These are phyloP conservation scores for Xylariaceae sp. DNA, from an alignment of 2,329 filamentous ascomycete species.

Conservation along the genomic window DNA sequence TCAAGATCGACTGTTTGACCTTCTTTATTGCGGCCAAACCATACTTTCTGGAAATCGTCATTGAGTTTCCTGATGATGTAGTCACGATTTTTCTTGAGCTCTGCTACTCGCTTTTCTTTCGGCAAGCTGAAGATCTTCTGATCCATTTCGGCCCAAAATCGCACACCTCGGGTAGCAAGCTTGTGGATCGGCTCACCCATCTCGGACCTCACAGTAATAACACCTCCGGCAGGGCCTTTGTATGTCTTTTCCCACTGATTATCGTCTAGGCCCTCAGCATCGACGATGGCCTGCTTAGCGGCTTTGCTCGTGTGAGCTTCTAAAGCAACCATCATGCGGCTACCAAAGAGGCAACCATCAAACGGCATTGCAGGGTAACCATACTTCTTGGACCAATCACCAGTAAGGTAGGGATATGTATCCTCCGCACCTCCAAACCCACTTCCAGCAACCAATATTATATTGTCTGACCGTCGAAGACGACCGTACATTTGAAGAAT, in stretches of 20 bases:
- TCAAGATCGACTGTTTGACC: constrained; percentile 82
- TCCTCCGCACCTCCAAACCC: constrained; percentile 88
- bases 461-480: constrained; percentile 79
- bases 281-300: constrained; percentile 86
- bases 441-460: constrained; percentile 84
- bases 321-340: constrained; percentile 91
- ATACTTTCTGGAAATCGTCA: constrained; percentile 93
- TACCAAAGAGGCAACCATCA: constrained; percentile 85
- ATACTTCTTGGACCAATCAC: constrained; percentile 80
- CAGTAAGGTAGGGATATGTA: constrained; percentile 88
- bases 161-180: constrained; percentile 90
- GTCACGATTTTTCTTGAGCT: constrained; percentile 81
- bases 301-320: constrained; percentile 83
- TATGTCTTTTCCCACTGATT: constrained; percentile 88
- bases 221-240: constrained; percentile 82
- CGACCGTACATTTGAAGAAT: constrained; percentile 87
- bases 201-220: constrained; percentile 95
- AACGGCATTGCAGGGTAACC: constrained; percentile 92
- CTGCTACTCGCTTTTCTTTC: constrained; percentile 85
- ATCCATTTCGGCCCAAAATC: constrained; percentile 99
- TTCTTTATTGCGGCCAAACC: constrained; percentile 82
- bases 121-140: constrained; percentile 95
- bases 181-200: constrained; percentile 99
- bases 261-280: constrained; percentile 78
- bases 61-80: constrained; percentile 96